Evolutionary conservation across 2,329 filamentous ascomycete genomes (phyloP), one percentile per base, ranked within the genome.

Genomic region (Fusarium udum): DNA sequence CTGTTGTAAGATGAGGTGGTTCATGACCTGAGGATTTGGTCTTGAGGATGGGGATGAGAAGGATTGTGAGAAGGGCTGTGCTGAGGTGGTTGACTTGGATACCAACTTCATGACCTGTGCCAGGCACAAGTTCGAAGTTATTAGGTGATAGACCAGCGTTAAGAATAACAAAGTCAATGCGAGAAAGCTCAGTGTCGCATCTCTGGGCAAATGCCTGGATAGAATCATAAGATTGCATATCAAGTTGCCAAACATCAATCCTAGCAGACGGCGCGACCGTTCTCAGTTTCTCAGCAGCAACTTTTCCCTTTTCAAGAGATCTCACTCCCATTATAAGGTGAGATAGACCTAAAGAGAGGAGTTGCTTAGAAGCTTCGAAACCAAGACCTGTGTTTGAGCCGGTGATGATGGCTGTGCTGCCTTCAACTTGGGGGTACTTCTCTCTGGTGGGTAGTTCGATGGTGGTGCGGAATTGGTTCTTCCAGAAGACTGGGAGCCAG

Each of bases 41-140:
- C 18, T 74, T 75, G 20, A 77, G 37, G 0, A 75, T 65, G 2
- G 75, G 74, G 13, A 82, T 71, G 6, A 81, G 49, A 6, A 81
- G 68, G 2, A 79, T 48, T 3, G 78, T 72, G n/a, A 83, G 64
- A 3, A 81, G 61, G 1, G 67, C 67, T 1, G 79, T 82, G 28
- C 78, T 75, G 15, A 80, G 49, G 66, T 82, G 78, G 52, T 82
- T 82, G 57, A 81, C 77, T 61, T 83, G 81, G 3, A 83, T 67
- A 2, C 73, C 67, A 20, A 58, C 57, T 64, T 83, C 81, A 63
- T 81, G 79, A 7, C 78, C 78, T 1, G 78, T 80, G 6, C 46
- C 39, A 7, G 58, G 14, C 3, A 70, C 60, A 20, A 36, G 67
- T 3, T 66, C 49, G n/a, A 80, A 80, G 0, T 70, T 32, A 1